Evolutionary conservation across 2,329 filamentous ascomycete species (phyloP), one percentile per base, ranked within the genome.

Genomic region (Epichloe glyceriae): DNA sequence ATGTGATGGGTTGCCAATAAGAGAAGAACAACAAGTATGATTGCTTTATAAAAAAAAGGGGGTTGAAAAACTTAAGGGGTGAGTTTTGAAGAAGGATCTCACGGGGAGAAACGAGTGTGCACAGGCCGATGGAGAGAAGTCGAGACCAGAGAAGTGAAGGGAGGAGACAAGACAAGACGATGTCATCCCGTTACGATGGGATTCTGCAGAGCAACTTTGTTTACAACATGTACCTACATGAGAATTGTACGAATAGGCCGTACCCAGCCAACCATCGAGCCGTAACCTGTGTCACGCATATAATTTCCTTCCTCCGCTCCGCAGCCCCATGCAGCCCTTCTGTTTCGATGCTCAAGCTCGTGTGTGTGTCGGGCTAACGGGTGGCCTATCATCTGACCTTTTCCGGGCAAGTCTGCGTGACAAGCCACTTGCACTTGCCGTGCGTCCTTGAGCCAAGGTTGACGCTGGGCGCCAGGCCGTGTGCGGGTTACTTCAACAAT

Each of bases 1-100:
- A 84, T 96, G 80, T 83, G 79, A 46, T 83, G 86, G 53, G 15
- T 6, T 3, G 14, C 12, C 12, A n/a, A 38, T 5, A 38, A 7
- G 35, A 38, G 35, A 38, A 38, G 35, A 38, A 38, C 12, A 38
- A n/a, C 7, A 11, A 38, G 15, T 14, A 4, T 8, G n/a, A 38
- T 1, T 14, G 35, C 35, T 3, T 14, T 14, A 3, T 5, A 5
- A 37, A 30, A 8, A 30, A 34, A 12, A 43, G 3, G 1, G 22
- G 22, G 15, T 11, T 11, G 12, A 43, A 8, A 35, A 39, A 19
- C 4, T 20, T 0, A 0, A 22, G 17, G 38, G 14, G 22, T 33
- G 26, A 19, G 26, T 15, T 2, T 20, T 14, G 15, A 22, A 26
- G 15, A 33, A 38, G 5, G 8, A 17, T n/a, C 17, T 22, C 7